Percentiles rank a stretch among this genome's conserved stretches.
Evolutionary conservation across 1,284 basidiomycete genomes (phyloP).

Genomic region (Marasmius sp.): DNA sequence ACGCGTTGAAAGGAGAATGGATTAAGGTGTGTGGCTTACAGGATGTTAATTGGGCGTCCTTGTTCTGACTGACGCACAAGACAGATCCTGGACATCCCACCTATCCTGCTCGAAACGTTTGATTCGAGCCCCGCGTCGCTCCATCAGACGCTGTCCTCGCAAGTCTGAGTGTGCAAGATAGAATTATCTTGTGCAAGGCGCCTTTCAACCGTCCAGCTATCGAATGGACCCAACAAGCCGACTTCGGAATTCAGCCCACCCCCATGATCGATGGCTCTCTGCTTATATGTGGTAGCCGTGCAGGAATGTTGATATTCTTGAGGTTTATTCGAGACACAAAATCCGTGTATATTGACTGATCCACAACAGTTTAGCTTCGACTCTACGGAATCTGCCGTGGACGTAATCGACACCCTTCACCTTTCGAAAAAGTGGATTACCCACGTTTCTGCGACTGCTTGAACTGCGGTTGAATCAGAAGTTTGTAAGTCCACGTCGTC

Average conservation of each 20-base stretch:
- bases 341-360: too few relatives aligned
- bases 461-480: conserved; percentile 36
- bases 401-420: conserved; percentile 30
- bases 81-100: conserved; percentile 48
- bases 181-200: neutral
- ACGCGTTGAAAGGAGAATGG: conserved; percentile 62
- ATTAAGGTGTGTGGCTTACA: conserved; percentile 34
- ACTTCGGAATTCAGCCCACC: conserved; percentile 54
- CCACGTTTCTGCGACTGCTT: conserved; percentile 54
- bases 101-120: conserved; percentile 30
- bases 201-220: conserved; percentile 44
- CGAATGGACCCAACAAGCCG: conserved; percentile 61
- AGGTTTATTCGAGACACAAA: conserved; percentile 36
- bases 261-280: conserved; percentile 69
- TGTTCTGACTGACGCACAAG: neutral
- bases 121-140: conserved; percentile 13
- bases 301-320: conserved; percentile 58
- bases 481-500: conserved; percentile 34
- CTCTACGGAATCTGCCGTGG: conserved; percentile 23
- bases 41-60: neutral
- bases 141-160: conserved; percentile 34
- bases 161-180: conserved; percentile 40
- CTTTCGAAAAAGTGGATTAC: conserved; percentile 56
- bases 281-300: conserved; percentile 67
- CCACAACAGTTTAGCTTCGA: conserved; percentile 20